These are phyloP conservation scores for Arthromyces matolae DNA, from an alignment of 768 basidiomycete species.

Conservation along the genomic window DNA sequence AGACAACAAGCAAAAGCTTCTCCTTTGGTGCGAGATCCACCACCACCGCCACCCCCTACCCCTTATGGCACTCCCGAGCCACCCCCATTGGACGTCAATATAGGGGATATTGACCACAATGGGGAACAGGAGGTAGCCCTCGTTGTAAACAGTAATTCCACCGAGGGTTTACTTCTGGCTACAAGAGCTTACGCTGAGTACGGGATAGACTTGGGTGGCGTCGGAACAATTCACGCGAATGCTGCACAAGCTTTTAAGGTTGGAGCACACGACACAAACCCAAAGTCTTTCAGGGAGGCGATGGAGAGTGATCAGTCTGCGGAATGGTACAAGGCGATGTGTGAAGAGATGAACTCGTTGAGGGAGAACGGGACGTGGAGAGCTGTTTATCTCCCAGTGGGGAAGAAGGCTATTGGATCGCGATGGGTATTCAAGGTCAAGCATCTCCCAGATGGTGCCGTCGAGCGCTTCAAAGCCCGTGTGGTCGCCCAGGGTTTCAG, in stretches of 20 bases:
- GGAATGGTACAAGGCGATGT: conserved; percentile 25
- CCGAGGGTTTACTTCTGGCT: not conserved
- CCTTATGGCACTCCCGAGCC: not conserved
- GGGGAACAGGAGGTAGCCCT: conserved; percentile 4
- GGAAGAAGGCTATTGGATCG: conserved; percentile 29
- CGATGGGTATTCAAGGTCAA: conserved; percentile 42
- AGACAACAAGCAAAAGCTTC: not conserved
- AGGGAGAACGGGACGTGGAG: conserved; percentile 31
- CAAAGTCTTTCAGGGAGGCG: conserved; percentile 17
- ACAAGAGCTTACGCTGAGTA: not conserved
- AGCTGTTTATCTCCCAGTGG: conserved; percentile 29
- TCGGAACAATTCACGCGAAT: not conserved
- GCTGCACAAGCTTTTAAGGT: not conserved
- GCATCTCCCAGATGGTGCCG: conserved; percentile 32
- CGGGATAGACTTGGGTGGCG: not conserved
- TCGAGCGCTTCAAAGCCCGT: conserved; percentile 36
- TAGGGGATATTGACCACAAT: not conserved
- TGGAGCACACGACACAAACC: conserved; percentile 1
- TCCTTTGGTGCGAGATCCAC: not conserved
- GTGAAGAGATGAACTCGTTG: conserved; percentile 24
- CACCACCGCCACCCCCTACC: not conserved
- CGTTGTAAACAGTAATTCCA: not conserved
- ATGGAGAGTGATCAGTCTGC: conserved; percentile 16
- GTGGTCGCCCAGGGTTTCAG: conserved; percentile 39
- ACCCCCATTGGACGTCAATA: not conserved